Conservation (phyloP, 345 rosid species). For the Turritis glabra region DNA sequence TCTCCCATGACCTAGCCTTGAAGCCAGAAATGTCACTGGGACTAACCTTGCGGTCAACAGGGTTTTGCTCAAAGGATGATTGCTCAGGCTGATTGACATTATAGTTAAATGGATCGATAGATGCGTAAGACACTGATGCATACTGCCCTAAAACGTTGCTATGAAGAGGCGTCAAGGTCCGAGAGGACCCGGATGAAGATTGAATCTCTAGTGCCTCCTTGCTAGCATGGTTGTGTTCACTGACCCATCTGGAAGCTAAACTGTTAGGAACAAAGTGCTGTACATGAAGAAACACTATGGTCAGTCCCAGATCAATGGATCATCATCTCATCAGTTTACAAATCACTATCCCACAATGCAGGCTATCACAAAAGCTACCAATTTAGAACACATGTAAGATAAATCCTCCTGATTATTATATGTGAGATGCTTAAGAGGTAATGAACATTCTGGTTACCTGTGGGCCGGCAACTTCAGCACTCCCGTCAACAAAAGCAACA, state of each 20-base stretch:
- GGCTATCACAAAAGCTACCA: not conserved
- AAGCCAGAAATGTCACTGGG: slow-evolving; percentile 45
- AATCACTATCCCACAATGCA: not conserved
- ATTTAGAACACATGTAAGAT: not conserved
- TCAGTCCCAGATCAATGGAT: slow-evolving; percentile 14
- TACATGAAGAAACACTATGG: slow-evolving; percentile 14
- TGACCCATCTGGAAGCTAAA: slow-evolving; percentile 35
- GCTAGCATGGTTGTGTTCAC: slow-evolving; percentile 35
- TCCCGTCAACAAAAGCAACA: slow-evolving; percentile 8
- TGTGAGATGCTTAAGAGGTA: slow-evolving; percentile 12
- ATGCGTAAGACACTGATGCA: slow-evolving; percentile 41
- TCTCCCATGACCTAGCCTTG: slow-evolving; percentile 50
- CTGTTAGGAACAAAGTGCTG: slow-evolving; percentile 30
- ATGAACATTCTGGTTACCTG: slow-evolving; percentile 42
- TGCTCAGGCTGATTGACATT: slow-evolving; percentile 39
- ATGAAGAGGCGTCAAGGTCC: slow-evolving; percentile 29
- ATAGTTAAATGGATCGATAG: slow-evolving; percentile 41
- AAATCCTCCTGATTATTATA: not conserved
- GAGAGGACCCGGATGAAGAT: slow-evolving; percentile 39
- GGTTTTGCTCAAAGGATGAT: slow-evolving; percentile 36
- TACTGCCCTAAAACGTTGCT: slow-evolving; percentile 39
- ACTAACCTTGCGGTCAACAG: slow-evolving; percentile 32
- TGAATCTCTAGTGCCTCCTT: slow-evolving; percentile 43
- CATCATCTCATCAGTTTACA: not conserved
- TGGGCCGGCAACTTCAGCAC: slow-evolving; percentile 38